Evolutionary conservation across 108 stramenopile genomes (phyloP).

Genomic region (Parietichytrium sp.): DNA sequence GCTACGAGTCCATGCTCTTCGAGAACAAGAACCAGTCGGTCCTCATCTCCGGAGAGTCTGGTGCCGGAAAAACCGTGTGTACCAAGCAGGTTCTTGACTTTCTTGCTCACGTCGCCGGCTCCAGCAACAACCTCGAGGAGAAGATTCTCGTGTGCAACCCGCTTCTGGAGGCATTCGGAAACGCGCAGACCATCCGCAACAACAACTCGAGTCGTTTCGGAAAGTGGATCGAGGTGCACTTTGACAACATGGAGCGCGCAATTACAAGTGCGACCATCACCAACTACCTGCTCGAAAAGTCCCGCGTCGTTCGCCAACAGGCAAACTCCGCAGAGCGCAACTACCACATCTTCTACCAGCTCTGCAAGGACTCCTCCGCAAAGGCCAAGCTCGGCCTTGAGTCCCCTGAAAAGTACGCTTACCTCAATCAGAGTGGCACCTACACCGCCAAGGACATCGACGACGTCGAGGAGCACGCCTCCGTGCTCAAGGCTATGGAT

Average conservation of each 20-base stretch:
- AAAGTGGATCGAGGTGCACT: constrained; percentile 41
- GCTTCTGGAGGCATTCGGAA: constrained; percentile 53
- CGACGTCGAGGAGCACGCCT: constrained; percentile 44
- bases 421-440: background rate
- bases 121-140: constrained; percentile 37
- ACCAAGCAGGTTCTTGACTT: constrained; percentile 57
- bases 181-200: constrained; percentile 53
- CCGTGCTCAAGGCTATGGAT: constrained; percentile 41
- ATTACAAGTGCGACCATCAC: constrained; percentile 41
- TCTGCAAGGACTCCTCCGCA: constrained; percentile 40
- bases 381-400: background rate
- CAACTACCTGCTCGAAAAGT: constrained; percentile 50
- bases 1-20: constrained; percentile 16
- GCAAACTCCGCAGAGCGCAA: constrained; percentile 47
- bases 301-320: constrained; percentile 41
- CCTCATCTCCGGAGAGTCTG: constrained; percentile 41
- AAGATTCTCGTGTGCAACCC: constrained; percentile 47
- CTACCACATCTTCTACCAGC: constrained; percentile 57
- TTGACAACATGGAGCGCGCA: background rate
- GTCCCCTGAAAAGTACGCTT: background rate
- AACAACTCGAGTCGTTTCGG: constrained; percentile 47
- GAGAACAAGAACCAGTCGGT: constrained; percentile 8
- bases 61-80: constrained; percentile 46
- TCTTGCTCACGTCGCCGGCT: constrained; percentile 52
- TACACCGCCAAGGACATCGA: constrained; percentile 33